A percentile compares a stretch with the other conserved stretches of the same genome.
Evolutionary conservation across 345 rosid species (phyloP).

Genomic region (Moricandia moricandioides): DNA sequence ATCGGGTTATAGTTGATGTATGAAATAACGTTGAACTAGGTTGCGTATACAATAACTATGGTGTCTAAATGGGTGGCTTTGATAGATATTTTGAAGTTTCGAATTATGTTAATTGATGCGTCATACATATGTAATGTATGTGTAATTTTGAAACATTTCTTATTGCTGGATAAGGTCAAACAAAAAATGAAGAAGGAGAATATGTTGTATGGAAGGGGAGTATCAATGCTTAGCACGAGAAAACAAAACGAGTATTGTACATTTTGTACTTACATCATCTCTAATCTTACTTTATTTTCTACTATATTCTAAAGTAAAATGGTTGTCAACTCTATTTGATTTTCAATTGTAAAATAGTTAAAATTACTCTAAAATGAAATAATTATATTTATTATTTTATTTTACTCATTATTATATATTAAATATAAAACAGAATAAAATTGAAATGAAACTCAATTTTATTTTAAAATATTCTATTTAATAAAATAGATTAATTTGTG

Average conservation of each 20-base stretch:
- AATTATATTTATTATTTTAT: background rate
- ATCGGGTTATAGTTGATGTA: too few relatives aligned
- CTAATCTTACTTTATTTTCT: background rate
- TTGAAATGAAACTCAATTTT: background rate
- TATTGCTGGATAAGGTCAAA: slow-evolving; percentile 17
- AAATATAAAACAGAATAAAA: background rate
- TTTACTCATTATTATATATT: background rate
- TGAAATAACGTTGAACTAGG: background rate
- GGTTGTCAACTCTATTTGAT: background rate
- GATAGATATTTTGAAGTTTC: background rate
- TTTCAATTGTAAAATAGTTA: background rate
- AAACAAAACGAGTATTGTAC: background rate
- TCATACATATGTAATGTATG: background rate
- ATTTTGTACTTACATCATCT: background rate
- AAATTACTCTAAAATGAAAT: background rate
- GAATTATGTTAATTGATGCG: background rate
- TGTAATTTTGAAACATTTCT: background rate
- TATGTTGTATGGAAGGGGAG: too few relatives aligned
- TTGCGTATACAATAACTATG: background rate
- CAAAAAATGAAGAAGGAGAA: background rate
- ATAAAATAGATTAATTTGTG: too few relatives aligned
- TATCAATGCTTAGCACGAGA: background rate
- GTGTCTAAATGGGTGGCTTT: slow-evolving; percentile 10
- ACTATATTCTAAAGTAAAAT: background rate
- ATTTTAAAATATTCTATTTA: background rate